Base-by-base conservation (phyloP, 2,329 filamentous ascomycete genomes). In the Aspergillus pseudoviridinutans region DNA sequence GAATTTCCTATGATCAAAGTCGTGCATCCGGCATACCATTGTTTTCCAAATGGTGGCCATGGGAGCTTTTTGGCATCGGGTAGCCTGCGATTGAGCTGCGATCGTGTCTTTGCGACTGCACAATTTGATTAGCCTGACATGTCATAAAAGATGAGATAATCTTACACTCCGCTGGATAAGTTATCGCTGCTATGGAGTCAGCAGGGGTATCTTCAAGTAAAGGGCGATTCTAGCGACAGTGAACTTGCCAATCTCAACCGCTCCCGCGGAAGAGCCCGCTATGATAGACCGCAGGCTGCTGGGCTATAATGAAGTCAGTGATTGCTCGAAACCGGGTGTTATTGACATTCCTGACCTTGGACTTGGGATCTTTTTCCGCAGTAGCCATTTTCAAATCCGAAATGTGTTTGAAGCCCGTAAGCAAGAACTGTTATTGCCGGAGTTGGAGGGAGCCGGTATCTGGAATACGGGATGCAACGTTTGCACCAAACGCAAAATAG, bases 21-120 rank as follows among this genome's bases (percentile, higher is more conserved):
- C 50, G 94, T 97, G 79, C 94, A 99, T 41, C 94, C 94, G 12
- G 94, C 93, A 75, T 99, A 99, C 94, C 94, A 99, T 75, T 96
- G 91, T 66, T 78, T 81, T 51, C 94, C 94, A 70, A 97, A 97
- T 10, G 91, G 90, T 47, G 94, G 94, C 90, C 91, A 97, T 54
- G 93, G 92, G 29, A 97, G 84, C 79, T 96, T 97, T 80, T 95
- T 82, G 50, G 87, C 88, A 55, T 89, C 87, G 51, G 89, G 82
- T 68, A 97, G 81, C 66, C 87, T 86, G 65, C 88, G 86, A 76
- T 99, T 99, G 70, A 99, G 87, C 76, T 97, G 94, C 56, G 90
- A 90, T 66, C 94, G 84, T 54, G 94, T 97, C 80, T 97, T 97
- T 68, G 93, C 93, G 79, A 97, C 88, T 91, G 58, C 14, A 54